Percentiles rank a stretch among this genome's conserved stretches.
These are phyloP conservation scores for Carallia brachiata DNA, from an alignment of 345 rosid genomes.

Conservation along the genomic window DNA sequence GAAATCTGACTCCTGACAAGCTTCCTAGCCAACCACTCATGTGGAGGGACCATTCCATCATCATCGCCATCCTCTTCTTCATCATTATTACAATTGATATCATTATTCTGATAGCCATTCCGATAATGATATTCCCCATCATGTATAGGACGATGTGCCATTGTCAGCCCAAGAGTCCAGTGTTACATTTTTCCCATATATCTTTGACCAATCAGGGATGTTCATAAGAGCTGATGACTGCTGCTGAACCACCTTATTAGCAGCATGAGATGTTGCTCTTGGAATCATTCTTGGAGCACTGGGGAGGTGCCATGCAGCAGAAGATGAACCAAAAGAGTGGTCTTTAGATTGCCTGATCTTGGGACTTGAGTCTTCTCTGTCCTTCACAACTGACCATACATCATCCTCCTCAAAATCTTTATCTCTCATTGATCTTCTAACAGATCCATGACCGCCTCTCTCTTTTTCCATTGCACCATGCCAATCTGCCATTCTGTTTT, in stretches of 20 bases:
- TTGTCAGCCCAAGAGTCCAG: constrained; percentile 20
- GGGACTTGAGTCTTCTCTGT: constrained; percentile 42
- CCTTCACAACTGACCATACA: constrained; percentile 51
- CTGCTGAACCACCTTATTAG: constrained; percentile 34
- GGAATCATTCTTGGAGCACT: constrained; percentile 42
- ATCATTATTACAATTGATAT: constrained; percentile 6
- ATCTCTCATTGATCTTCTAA: constrained; percentile 31
- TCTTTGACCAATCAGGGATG: constrained; percentile 93
- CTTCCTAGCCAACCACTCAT: constrained; percentile 91
- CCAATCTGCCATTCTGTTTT: constrained; percentile 39
- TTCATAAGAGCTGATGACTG: constrained; percentile 82
- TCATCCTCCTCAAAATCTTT: constrained; percentile 80
- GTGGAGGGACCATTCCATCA: constrained; percentile 72
- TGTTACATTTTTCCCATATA: constrained; percentile 49
- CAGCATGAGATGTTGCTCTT: constrained; percentile 29
- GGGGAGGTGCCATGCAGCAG: constrained; percentile 44
- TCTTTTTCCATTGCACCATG: constrained; percentile 26
- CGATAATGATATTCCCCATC: not conserved
- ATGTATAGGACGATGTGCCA: not conserved
- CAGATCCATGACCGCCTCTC: constrained; percentile 14
- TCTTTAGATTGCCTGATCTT: constrained; percentile 37
- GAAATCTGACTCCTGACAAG: constrained; percentile 76
- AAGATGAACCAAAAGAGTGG: not conserved
- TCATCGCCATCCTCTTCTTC: constrained; percentile 20
- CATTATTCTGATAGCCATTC: constrained; percentile 11